Base-by-base conservation (phyloP, 306 rosid genomes). In the Clitoria ternatea region DNA sequence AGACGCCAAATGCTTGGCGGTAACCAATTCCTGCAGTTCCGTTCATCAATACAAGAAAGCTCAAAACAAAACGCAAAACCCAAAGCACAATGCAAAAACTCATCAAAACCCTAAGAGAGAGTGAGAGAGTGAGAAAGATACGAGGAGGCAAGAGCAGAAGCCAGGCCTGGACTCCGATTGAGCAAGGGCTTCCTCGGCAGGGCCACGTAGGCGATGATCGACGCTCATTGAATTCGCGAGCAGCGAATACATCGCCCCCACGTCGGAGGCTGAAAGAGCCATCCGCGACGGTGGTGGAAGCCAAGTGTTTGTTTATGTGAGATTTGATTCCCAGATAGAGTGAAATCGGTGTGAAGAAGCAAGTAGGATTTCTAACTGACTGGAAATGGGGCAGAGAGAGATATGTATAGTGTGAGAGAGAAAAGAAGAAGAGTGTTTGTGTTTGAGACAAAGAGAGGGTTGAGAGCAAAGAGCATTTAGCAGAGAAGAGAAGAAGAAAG, bases 61-160 rank as follows among this genome's bases (percentile, higher is more conserved):
- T 44, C 57, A 76, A 45, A 45, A 29, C 6, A 0, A 52, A 61
- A 15, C 23, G 27, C 1, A 65, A 29, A 18, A 15, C 23, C 27
- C 1, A 65, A 29, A 18, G 2, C 57, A 61, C 77, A 72, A 79
- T 75, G 66, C 67, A 54, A 76, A 76, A 44, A 64, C 57, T 78
- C 82, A 66, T 15, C 29, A 29, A 69, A 82, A 71, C 89, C 89
- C 89, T 80, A 84, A 65, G 74, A 32, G 43, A 3, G 36, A 57
- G 37, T 50, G 19, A 22, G n/a, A 68, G 12, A 10, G 47, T 5
- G 19, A 43, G 40, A 27, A 13, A 22, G 11, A 9, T 47, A 36
- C 77, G 82, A 94, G 80, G 49, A 94, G 94, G 74, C 98, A 94
- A 7, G 94, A 90, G 85, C 96, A 87, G 82, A 90, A 94, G 39